Evolutionary conservation across 192 early-diverging fungal species (phyloP), one percentile per base, ranked within the genome.

Genomic region (Glomus cerebriforme): DNA sequence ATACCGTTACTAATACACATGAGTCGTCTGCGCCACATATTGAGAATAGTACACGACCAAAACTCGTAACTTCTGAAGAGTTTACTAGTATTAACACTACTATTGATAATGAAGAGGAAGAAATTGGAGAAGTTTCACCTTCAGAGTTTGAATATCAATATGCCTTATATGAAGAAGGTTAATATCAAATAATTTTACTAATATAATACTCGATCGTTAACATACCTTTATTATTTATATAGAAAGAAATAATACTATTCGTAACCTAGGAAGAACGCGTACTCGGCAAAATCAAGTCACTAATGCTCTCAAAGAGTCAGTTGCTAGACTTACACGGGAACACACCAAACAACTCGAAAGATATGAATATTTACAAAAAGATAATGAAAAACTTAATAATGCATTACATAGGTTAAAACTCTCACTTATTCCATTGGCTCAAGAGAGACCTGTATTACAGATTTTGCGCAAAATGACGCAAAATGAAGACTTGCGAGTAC

Each of bases 351-450:
- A 66, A 29, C 7, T 66, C 8, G 26, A 39, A 67, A 64, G 31
- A 24, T 32, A 67, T 31, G 24, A 64, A 15, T 22, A 7, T 34
- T 54, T 78, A 64, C 26, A 60, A 47, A 29, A 64, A 66, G 64
- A 78, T 34, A 78, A 78, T 32, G 19, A 58, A 26, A 59, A 59
- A 67, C 65, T 78, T 19, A 78, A 64, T 27, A 58, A 24, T 39
- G 62, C 37, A 15, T 54, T 78, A 31, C 37, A 54, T 13, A 67
- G 58, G 15, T 37, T 78, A 31, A 65, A 78, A 78, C 29, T 67
- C 17, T 37, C 76, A 2, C 27, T 78, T 7, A 29, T 78, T 34
- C 29, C 62, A 29, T 47, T 78, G 39, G 65, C 62, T 22, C 59
- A 66, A 66, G 63, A 78, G 54, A 58, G 26, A 43, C 76, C 43